phyloP scores from a whole-genome alignment of 2,329 filamentous ascomycete genomes.

The Aspergillus sp. region DNA sequence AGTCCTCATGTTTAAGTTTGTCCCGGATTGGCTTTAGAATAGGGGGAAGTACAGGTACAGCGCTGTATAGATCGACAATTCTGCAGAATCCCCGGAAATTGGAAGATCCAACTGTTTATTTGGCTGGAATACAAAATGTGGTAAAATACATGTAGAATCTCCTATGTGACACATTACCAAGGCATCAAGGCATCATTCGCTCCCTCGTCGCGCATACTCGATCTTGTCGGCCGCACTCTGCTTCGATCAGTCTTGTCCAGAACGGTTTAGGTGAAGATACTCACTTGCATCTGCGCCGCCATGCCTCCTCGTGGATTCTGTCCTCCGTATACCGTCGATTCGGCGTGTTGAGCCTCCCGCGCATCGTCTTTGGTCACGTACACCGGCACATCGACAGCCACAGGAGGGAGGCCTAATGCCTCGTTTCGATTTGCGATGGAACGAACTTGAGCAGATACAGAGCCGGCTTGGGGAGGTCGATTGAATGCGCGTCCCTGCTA shows the following conservation, averaged over 20 bases:
- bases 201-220: conserved; percentile 17
- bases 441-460: conserved; percentile 25
- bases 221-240: conserved; percentile 31
- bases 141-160: not conserved
- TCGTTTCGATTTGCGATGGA: conserved; percentile 30
- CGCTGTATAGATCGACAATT: not conserved
- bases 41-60: not conserved
- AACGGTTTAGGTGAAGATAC: conserved; percentile 4
- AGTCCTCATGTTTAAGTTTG: conserved; percentile 6
- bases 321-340: conserved; percentile 23
- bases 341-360: conserved; percentile 23
- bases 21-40: not conserved
- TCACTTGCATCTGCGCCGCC: conserved; percentile 29
- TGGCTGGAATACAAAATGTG: not conserved
- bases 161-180: not conserved
- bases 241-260: conserved; percentile 5
- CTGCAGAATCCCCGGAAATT: not conserved
- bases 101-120: not conserved
- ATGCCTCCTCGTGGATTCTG: conserved; percentile 25
- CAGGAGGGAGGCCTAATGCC: conserved; percentile 18
- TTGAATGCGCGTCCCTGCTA: conserved; percentile 29
- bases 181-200: not conserved
- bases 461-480: conserved; percentile 22
- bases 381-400: conserved; percentile 13
- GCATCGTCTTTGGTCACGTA: conserved; percentile 30